Evolutionary conservation across 176 grass and related monocot genomes (phyloP).

Genomic region (Triticum dicoccoides): DNA sequence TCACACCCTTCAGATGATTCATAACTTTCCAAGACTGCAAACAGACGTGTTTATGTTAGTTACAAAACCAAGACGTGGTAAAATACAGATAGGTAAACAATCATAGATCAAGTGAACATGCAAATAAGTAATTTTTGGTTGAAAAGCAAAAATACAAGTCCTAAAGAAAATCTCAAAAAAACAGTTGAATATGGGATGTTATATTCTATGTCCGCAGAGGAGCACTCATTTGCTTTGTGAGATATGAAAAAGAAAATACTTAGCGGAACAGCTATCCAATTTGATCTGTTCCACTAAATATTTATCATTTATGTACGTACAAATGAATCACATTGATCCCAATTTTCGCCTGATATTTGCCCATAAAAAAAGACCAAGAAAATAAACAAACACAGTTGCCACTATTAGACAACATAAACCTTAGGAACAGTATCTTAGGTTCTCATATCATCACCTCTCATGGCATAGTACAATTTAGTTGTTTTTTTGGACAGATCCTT

Average conservation of each 20-base stretch:
- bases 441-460: conserved; percentile 55
- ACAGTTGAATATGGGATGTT: background rate
- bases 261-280: background rate
- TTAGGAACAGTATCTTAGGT: background rate
- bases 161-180: background rate
- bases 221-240: background rate
- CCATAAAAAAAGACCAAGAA: background rate
- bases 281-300: background rate
- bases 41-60: background rate
- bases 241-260: background rate
- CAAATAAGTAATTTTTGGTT: background rate
- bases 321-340: background rate
- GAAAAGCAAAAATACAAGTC: background rate
- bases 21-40: conserved; percentile 77
- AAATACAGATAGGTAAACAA: background rate
- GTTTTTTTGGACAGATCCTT: conserved; percentile 65
- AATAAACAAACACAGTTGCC: background rate
- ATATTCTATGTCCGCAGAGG: background rate
- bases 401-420: background rate
- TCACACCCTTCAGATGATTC: conserved; percentile 60
- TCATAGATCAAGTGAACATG: background rate
- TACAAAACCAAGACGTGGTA: background rate
- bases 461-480: conserved; percentile 67
- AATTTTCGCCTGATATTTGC: background rate
- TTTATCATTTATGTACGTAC: background rate